Evolutionary conservation across 1,284 basidiomycete species (phyloP), one percentile per base, ranked within the genome.

Genomic region (Xerocomus amazonicus): DNA sequence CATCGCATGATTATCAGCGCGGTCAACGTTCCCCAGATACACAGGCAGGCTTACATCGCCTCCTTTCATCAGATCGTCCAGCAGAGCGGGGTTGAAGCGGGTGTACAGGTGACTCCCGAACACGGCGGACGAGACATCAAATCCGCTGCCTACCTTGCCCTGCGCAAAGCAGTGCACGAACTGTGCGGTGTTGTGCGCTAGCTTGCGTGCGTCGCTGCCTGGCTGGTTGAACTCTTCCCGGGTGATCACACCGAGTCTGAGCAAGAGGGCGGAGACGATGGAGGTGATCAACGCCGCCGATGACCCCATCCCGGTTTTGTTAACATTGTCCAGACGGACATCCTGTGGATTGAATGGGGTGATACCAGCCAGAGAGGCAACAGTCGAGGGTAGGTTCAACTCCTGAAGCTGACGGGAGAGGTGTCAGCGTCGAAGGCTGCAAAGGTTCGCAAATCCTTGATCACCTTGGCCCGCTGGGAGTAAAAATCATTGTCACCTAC

Each of bases 401-500:
- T 77, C 70, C 35, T 77, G 75, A 26, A 92, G 80, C 90, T 91
- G 61, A 32, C 17, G n/a, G 26, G 5, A 32, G n/a, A 23, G 12
- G 13, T 9, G 34, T 61, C 48, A 61, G 48, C 10, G 19, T 23
- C 13, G 52, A 36, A 38, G 43, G 17, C 14, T 36, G 16, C 53
- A 23, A 54, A 50, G 2, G 17, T 36, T 36, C 35, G 16, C 26
- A 26, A 16, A 17, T 27, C 9, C 37, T 23, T 29, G 41, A 39
- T 59, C 17, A 90, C 92, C 77, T 91, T 86, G 48, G 84, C 82
- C 50, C 87, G 77, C 65, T 99, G 96, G 3, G 94, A 97, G 72
- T 99, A 99, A 62, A 98, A 99, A 69, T 98, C 97, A 63, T 99
- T 99, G 69, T 94, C 92, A 6, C 92, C 97, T 17, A 87, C 81